These are phyloP conservation scores for Podospora tetraspora DNA, from an alignment of 495 filamentous ascomycete genomes.

Conservation along the genomic window DNA sequence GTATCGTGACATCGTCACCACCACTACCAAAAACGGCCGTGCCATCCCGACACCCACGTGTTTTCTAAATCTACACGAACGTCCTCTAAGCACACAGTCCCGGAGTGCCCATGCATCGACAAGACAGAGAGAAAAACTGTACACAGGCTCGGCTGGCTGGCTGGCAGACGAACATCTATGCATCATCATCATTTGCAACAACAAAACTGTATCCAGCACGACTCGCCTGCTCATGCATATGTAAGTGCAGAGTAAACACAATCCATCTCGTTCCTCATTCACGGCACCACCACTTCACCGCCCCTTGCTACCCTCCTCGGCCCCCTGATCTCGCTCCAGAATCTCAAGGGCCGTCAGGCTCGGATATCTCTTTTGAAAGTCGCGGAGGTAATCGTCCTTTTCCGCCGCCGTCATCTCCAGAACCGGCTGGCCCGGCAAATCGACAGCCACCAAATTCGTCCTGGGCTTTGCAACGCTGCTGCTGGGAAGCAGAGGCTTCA, in stretches of 20 bases:
- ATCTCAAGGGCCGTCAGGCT: constrained; percentile 77
- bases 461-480: constrained; percentile 11
- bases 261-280: background rate
- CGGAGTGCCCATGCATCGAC: background rate
- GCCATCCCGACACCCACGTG: background rate
- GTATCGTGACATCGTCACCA: background rate
- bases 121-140: background rate
- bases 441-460: constrained; percentile 23
- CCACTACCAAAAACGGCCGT: background rate
- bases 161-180: background rate
- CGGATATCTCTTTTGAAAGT: constrained; percentile 79
- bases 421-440: constrained; percentile 38
- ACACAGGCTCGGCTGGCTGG: background rate
- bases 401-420: constrained; percentile 44
- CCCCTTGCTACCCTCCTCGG: constrained; percentile 16
- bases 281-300: background rate
- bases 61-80: background rate
- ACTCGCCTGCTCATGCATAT: background rate
- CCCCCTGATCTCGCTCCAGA: constrained; percentile 54
- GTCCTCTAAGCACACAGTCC: background rate
- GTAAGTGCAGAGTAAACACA: background rate
- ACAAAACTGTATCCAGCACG: constrained; percentile 1
- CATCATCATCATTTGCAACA: background rate
- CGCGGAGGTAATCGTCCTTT: constrained; percentile 50
- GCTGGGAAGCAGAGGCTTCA: constrained; percentile 21